phyloP scores from a whole-genome alignment of 225 moss, liverwort and hornwort species.

The Polytrichum commune region DNA sequence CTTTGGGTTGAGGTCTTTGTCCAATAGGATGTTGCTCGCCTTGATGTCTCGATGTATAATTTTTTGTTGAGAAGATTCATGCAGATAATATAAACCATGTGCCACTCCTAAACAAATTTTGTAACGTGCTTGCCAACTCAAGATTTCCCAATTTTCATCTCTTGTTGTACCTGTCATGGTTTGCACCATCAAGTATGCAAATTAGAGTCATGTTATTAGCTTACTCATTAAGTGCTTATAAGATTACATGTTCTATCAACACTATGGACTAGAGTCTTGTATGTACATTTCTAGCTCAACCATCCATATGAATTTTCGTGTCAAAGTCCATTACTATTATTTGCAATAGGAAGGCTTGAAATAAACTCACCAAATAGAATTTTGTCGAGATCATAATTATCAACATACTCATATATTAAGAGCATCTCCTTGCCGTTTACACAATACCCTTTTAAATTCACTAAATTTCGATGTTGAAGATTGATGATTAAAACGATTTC shows the following conservation, averaged over 20 bases:
- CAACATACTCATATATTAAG: constrained; percentile 43
- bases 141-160: not conserved
- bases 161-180: constrained; percentile 2
- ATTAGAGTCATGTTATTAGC: too few species aligned
- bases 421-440: constrained; percentile 37
- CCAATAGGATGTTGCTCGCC: constrained; percentile 40
- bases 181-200: too few species aligned
- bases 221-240: not conserved
- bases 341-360: not conserved
- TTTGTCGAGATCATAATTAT: constrained; percentile 34
- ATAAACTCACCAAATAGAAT: constrained; percentile 27
- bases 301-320: not conserved
- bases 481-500: constrained; percentile 37
- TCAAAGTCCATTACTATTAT: not conserved
- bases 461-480: constrained; percentile 33
- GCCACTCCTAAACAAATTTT: constrained; percentile 37
- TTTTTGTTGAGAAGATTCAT: constrained; percentile 34
- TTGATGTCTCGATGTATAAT: constrained; percentile 51
- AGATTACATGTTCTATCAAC: not conserved
- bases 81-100: constrained; percentile 33
- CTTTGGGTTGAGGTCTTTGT: constrained; percentile 32
- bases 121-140: constrained; percentile 20
- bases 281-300: too few species aligned
- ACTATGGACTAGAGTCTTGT: not conserved
- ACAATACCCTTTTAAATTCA: constrained; percentile 40